Evolutionary conservation across 164 flowering plant genomes (phyloP), one percentile per base, ranked within the genome.

Genomic region (Paratinospora sagittata): DNA sequence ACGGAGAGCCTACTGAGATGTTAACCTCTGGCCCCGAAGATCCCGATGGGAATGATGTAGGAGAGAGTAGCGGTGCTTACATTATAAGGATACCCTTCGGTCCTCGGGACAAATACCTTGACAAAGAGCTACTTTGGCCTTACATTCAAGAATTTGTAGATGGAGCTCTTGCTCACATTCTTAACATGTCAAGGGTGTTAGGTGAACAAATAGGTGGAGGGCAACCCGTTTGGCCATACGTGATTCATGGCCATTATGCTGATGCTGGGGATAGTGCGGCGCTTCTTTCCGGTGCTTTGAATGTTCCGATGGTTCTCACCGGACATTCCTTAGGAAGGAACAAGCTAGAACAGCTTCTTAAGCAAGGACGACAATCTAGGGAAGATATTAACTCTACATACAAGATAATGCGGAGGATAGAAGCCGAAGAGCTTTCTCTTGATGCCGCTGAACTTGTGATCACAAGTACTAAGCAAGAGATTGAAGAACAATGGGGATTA

Each of bases 261-360:
- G 98, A 93, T 83, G 98, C 98, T 27, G 98, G 98, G 61, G 98
- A 93, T 76, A 84, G 92, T 76, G 98, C 93, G 30, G 98, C 98
- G 36, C 92, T 93, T 63, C 91, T 93, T 58, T 93, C 97, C 0
- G 98, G 97, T 69, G 98, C 98, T 45, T 70, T 93, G 49, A 93
- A 89, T 74, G 96, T 93, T 12, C 98, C 98, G 0, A 93, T 93
- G 98, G 93, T 91, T 63, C 77, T 93, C n/a, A 93, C 98, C 0
- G 98, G 97, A 9, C 97, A 93, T 72, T 92, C 98, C 0, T 87
- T 93, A 27, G 98, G 98, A 21, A 83, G 96, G 71, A 88, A 93
- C 81, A 93, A 93, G 85, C 81, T 91, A 19, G 98, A 93, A 69
- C 98, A 91, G 73, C 97, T 93, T 78, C 87, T 93, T 69, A 94